Percentiles rank a stretch among this genome's conserved stretches.
These are phyloP conservation scores for Epichloe gansuensis DNA, from an alignment of 2,329 filamentous ascomycete genomes.

Conservation along the genomic window DNA sequence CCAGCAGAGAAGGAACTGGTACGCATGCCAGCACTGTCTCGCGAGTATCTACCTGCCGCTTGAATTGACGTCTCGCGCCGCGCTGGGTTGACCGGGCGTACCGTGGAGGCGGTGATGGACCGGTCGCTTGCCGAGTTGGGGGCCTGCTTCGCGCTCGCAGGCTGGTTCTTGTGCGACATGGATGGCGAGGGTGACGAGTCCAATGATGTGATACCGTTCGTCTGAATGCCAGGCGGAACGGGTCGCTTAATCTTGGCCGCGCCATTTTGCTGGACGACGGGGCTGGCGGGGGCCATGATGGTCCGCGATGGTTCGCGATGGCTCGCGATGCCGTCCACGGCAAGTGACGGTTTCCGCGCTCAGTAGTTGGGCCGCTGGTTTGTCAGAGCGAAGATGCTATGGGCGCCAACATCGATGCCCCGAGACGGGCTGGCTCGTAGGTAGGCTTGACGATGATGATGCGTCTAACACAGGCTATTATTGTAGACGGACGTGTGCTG, in stretches of 20 bases:
- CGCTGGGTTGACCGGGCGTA: conserved; percentile 41
- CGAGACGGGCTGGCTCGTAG: conserved; percentile 1
- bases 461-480: background rate
- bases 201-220: conserved; percentile 46
- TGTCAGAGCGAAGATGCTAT: background rate
- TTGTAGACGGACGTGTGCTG: background rate
- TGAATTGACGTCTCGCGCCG: conserved; percentile 43
- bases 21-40: conserved; percentile 36
- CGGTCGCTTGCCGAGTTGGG: conserved; percentile 23
- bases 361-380: background rate
- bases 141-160: conserved; percentile 28
- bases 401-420: conserved; percentile 10
- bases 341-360: conserved; percentile 1
- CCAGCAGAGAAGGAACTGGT: conserved; percentile 37
- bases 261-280: conserved; percentile 30
- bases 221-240: conserved; percentile 50
- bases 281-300: conserved; percentile 44
- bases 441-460: background rate
- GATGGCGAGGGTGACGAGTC: conserved; percentile 48
- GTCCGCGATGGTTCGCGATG: conserved; percentile 11
- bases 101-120: conserved; percentile 26
- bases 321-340: conserved; percentile 9
- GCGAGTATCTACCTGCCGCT: conserved; percentile 32
- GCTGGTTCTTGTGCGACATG: conserved; percentile 42
- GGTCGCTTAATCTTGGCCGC: conserved; percentile 55